Conservation (phyloP, 768 basidiomycete genomes). For the Pleurotus sapidus region DNA sequence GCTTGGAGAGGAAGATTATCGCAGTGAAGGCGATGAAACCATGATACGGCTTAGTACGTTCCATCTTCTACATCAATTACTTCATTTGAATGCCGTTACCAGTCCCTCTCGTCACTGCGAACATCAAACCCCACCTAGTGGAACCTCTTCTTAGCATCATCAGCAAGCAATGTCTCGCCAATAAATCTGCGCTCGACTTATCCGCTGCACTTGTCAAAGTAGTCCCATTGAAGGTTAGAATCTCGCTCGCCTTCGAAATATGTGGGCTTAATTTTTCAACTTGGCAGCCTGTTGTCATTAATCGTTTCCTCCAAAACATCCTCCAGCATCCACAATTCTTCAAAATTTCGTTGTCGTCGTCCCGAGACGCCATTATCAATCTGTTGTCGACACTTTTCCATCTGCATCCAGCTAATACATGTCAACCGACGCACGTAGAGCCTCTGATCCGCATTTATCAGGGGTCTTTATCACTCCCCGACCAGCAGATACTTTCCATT, state of each 20-base stretch:
- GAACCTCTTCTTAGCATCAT: conserved; percentile 70
- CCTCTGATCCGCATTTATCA: conserved; percentile 74
- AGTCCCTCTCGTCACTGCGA: conserved; percentile 27
- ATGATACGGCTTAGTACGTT: conserved; percentile 38
- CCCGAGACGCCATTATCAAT: conserved; percentile 47
- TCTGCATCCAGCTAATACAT: conserved; percentile 78
- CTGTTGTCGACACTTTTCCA: conserved; percentile 68
- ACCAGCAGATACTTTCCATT: conserved; percentile 67
- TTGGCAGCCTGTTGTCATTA: conserved; percentile 64
- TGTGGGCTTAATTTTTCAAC: conserved; percentile 12
- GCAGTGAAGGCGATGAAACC: conserved; percentile 16
- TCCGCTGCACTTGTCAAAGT: conserved; percentile 35
- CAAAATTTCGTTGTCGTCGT: conserved; percentile 26
- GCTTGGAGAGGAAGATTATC: conserved; percentile 32
- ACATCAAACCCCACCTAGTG: conserved; percentile 53
- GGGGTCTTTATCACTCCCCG: conserved; percentile 65
- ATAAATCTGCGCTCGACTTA: conserved; percentile 38
- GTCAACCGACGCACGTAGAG: conserved; percentile 80
- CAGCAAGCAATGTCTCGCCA: conserved; percentile 57
- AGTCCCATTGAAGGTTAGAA: conserved; percentile 61
- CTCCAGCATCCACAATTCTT: conserved; percentile 68
- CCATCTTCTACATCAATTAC: conserved; percentile 3
- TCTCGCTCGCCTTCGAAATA: background rate
- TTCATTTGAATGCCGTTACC: conserved; percentile 9
- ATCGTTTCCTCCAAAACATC: conserved; percentile 72